Conservation (phyloP, 495 filamentous ascomycete genomes). For the Daldinia loculata region DNA sequence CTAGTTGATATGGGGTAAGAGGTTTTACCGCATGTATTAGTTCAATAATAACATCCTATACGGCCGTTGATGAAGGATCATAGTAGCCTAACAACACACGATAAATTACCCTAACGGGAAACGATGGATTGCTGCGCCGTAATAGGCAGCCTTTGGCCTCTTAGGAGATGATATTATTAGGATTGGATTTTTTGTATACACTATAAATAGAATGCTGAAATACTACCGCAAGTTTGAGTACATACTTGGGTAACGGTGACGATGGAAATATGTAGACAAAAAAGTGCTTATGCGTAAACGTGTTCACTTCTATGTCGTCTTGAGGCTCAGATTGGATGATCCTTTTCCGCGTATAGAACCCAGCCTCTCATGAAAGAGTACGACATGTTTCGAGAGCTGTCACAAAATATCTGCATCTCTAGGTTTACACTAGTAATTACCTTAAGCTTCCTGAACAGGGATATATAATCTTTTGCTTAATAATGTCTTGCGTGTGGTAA, state of each 20-base stretch:
- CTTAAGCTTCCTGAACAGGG: neutral
- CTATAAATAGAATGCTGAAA: slow-evolving; percentile 3
- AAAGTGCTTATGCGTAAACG: neutral
- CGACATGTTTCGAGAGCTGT: neutral
- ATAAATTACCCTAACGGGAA: slow-evolving; percentile 1
- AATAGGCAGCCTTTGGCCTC: neutral
- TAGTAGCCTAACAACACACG: neutral
- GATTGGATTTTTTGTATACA: neutral
- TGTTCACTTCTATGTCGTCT: neutral
- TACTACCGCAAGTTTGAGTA: neutral
- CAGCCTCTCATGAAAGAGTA: neutral
- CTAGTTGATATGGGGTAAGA: neutral
- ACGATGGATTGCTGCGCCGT: slow-evolving; percentile 11
- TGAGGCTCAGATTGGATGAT: neutral
- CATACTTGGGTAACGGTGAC: neutral
- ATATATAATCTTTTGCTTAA: neutral
- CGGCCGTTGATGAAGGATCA: neutral
- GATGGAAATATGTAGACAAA: neutral
- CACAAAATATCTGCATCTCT: neutral
- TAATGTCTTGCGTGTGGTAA: slow-evolving; percentile 1
- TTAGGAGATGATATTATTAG: slow-evolving; percentile 13
- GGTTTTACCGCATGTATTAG: neutral
- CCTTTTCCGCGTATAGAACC: neutral
- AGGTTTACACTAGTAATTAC: neutral
- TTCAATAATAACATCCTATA: neutral